Evolutionary conservation across 495 filamentous ascomycete species (phyloP).

Genomic region (Penicillium cinerascens): DNA sequence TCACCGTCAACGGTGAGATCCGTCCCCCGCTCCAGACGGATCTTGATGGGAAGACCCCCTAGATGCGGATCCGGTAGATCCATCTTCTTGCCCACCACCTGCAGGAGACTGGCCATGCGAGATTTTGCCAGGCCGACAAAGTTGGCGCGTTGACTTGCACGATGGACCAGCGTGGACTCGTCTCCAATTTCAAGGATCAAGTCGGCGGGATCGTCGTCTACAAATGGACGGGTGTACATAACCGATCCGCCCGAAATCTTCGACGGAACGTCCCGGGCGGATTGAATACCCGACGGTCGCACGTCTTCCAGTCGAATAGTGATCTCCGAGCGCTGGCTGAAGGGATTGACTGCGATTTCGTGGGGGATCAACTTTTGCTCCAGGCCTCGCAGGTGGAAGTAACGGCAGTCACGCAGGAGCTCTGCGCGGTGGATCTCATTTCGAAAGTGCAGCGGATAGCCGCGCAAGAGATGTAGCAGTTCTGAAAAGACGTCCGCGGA

Average conservation of each 20-base stretch:
- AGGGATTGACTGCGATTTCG: conserved; percentile 70
- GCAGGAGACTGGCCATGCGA: conserved; percentile 68
- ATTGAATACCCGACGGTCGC: conserved; percentile 74
- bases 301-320: conserved; percentile 79
- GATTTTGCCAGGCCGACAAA: conserved; percentile 67
- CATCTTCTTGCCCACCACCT: conserved; percentile 78
- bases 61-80: conserved; percentile 49
- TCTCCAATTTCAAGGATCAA: conserved; percentile 76
- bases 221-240: conserved; percentile 77
- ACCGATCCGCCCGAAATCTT: conserved; percentile 54
- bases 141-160: conserved; percentile 54
- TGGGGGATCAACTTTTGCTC: conserved; percentile 86
- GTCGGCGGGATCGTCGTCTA: conserved; percentile 68
- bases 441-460: conserved; percentile 80
- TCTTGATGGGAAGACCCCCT: conserved; percentile 46
- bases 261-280: conserved; percentile 45
- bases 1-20: conserved; percentile 69
- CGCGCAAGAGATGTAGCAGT: conserved; percentile 77
- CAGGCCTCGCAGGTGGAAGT: conserved; percentile 86
- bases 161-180: conserved; percentile 63
- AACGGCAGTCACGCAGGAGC: conserved; percentile 82
- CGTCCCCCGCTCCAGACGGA: conserved; percentile 63
- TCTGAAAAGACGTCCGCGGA: conserved; percentile 78
- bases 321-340: conserved; percentile 68
- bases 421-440: conserved; percentile 73